phyloP scores from a whole-genome alignment of 768 basidiomycete species.

The Albatrellus ellisii region DNA sequence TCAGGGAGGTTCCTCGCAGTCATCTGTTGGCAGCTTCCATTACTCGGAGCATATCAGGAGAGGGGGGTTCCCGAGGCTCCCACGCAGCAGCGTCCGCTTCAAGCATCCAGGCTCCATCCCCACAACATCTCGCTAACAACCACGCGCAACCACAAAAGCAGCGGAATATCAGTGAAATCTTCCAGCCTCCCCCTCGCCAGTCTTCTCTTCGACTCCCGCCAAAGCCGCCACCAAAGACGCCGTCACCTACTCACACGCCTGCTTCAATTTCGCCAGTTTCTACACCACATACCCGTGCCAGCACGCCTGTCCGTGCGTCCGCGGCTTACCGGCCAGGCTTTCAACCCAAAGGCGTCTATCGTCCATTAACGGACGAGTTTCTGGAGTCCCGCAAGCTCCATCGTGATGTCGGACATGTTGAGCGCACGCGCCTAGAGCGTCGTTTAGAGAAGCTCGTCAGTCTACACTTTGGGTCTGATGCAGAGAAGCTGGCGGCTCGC shows the following conservation, averaged over 20 bases:
- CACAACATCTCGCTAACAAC: background rate
- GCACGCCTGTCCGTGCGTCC: conserved; percentile 12
- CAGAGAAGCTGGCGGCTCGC: conserved; percentile 10
- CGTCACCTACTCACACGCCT: conserved; percentile 15
- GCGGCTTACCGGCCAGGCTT: conserved; percentile 85
- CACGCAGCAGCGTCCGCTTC: background rate
- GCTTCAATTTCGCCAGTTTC: conserved; percentile 15
- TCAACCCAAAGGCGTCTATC: conserved; percentile 80
- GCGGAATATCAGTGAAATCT: background rate
- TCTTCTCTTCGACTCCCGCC: conserved; percentile 1
- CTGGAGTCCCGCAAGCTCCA: conserved; percentile 27
- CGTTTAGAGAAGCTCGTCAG: conserved; percentile 79
- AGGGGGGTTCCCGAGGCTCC: background rate
- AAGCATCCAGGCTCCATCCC: background rate
- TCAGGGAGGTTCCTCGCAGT: conserved; percentile 10
- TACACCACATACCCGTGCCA: conserved; percentile 1
- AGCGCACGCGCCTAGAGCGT: conserved; percentile 74
- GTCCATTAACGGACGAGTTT: conserved; percentile 77
- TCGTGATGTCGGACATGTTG: conserved; percentile 44
- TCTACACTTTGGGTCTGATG: conserved; percentile 44
- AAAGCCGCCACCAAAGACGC: conserved; percentile 1
- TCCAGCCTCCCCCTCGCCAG: background rate
- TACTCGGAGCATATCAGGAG: background rate
- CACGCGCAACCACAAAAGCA: background rate
- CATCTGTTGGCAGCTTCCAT: conserved; percentile 13